Percentiles rank a stretch among this genome's conserved stretches.
These are phyloP conservation scores for Pisolithus albus DNA, from an alignment of 768 basidiomycete genomes.

Conservation along the genomic window DNA sequence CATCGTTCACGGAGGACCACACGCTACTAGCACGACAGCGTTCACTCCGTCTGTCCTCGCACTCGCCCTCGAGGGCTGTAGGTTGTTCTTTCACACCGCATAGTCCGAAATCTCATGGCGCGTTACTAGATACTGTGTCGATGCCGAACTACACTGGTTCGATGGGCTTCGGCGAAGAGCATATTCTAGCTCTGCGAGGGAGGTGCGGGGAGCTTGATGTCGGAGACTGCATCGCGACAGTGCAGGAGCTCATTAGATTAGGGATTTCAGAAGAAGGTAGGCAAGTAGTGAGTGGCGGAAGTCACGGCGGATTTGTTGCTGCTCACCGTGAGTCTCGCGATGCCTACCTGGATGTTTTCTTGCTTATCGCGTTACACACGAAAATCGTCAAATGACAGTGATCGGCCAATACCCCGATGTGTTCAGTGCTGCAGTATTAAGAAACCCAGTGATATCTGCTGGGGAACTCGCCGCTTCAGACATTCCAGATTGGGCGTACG, in stretches of 20 bases:
- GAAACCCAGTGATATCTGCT: slow-evolving; percentile 63
- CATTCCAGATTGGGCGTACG: slow-evolving; percentile 62
- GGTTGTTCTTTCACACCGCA: slow-evolving; percentile 12
- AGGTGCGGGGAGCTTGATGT: slow-evolving; percentile 61
- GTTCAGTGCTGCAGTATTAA: slow-evolving; percentile 55
- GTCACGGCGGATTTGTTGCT: slow-evolving; percentile 63
- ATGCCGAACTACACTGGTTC: slow-evolving; percentile 65
- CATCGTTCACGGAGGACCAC: slow-evolving; percentile 59
- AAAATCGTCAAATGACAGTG: slow-evolving; percentile 31
- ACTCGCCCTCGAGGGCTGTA: slow-evolving; percentile 57
- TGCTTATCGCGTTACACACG: neutral
- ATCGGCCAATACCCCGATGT: slow-evolving; percentile 55
- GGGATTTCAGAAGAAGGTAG: slow-evolving; percentile 47
- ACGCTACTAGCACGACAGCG: slow-evolving; percentile 39
- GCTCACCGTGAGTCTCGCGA: slow-evolving; percentile 43
- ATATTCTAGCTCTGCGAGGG: slow-evolving; percentile 48
- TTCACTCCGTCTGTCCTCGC: slow-evolving; percentile 41
- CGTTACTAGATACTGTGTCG: slow-evolving; percentile 46
- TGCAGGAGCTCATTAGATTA: slow-evolving; percentile 41
- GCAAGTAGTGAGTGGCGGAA: slow-evolving; percentile 56
- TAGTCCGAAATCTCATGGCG: neutral
- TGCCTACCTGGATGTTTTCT: neutral
- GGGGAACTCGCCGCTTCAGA: slow-evolving; percentile 53
- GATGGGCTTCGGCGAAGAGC: slow-evolving; percentile 57
- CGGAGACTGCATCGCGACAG: slow-evolving; percentile 52